These are phyloP conservation scores for Suhomyces bolitotheri DNA, from an alignment of 1,139 yeast species.

Conservation along the genomic window DNA sequence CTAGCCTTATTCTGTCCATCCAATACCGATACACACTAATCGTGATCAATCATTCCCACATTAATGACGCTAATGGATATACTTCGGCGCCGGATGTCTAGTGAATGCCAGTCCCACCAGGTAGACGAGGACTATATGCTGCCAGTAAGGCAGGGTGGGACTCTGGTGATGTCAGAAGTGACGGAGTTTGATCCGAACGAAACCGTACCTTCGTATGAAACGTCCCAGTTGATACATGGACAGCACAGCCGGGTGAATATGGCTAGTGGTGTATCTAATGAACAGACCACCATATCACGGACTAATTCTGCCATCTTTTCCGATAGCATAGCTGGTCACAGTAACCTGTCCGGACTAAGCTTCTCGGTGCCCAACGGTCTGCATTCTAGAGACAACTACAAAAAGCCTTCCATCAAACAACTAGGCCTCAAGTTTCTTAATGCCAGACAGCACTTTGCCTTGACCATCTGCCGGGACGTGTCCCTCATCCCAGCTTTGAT, in stretches of 20 bases:
- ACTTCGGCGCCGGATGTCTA: slow-evolving; percentile 30
- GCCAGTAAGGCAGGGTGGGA: slow-evolving; percentile 11
- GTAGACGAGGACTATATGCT: slow-evolving; percentile 38
- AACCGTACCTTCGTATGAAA: slow-evolving; percentile 47
- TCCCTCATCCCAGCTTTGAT: slow-evolving; percentile 65
- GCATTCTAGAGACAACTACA: slow-evolving; percentile 11
- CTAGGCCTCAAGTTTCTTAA: slow-evolving; percentile 67
- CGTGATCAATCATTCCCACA: too few relatives aligned
- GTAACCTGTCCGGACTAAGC: not conserved
- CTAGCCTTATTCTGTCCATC: too few relatives aligned
- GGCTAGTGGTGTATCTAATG: slow-evolving; percentile 2
- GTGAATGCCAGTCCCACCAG: slow-evolving; percentile 35
- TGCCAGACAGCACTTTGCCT: slow-evolving; percentile 72
- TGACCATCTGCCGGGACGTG: slow-evolving; percentile 72
- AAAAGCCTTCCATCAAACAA: slow-evolving; percentile 43
- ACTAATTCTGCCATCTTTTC: slow-evolving; percentile 9
- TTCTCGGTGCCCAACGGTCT: not conserved
- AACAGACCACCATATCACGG: slow-evolving; percentile 6
- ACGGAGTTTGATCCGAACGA: slow-evolving; percentile 36
- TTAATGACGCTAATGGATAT: slow-evolving; percentile 23
- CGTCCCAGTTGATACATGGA: slow-evolving; percentile 40
- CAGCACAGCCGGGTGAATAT: slow-evolving; percentile 8
- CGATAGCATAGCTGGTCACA: not conserved
- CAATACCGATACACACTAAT: too few relatives aligned
- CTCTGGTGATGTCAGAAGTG: not conserved